A percentile compares a stretch with the other conserved stretches of the same genome.
Evolutionary conservation across 768 basidiomycete genomes (phyloP).

Genomic region (Termitomyces sp.): DNA sequence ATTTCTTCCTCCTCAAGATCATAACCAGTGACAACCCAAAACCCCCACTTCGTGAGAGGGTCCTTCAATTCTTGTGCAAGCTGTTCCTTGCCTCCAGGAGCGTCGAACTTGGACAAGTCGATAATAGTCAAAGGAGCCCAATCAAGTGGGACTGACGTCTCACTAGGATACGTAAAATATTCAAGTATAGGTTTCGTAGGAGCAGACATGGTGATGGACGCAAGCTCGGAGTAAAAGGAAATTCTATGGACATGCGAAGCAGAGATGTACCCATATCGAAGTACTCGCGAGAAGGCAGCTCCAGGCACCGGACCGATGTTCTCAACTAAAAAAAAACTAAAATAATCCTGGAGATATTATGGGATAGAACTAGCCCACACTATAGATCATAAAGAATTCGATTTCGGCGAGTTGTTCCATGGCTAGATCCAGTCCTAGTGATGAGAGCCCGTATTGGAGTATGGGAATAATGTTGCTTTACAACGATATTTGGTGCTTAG

Average conservation of each 20-base stretch:
- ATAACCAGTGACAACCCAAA: constrained; percentile 34
- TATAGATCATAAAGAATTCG: neutral
- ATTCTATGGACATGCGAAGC: neutral
- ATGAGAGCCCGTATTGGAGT: neutral
- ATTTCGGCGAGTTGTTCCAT: neutral
- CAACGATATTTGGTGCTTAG: neutral
- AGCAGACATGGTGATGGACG: neutral
- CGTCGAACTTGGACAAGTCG: constrained; percentile 29
- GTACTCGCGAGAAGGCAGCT: neutral
- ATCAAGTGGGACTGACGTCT: constrained; percentile 16
- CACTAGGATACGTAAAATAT: neutral
- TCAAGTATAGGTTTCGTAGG: constrained; percentile 6
- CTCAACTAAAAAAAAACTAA: too few relatives aligned
- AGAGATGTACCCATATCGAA: neutral
- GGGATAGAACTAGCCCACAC: neutral
- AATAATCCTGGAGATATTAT: neutral
- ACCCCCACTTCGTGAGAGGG: constrained; percentile 34
- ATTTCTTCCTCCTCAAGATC: constrained; percentile 34
- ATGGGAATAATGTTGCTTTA: neutral
- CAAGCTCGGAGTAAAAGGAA: neutral
- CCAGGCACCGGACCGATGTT: neutral
- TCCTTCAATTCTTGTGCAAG: constrained; percentile 29
- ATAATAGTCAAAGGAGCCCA: constrained; percentile 32
- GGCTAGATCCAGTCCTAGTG: neutral
- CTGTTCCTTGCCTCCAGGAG: constrained; percentile 22